Evolutionary conservation across 306 rosid species (phyloP), one percentile per base, ranked within the genome.

Genomic region (Sicyos edulis): DNA sequence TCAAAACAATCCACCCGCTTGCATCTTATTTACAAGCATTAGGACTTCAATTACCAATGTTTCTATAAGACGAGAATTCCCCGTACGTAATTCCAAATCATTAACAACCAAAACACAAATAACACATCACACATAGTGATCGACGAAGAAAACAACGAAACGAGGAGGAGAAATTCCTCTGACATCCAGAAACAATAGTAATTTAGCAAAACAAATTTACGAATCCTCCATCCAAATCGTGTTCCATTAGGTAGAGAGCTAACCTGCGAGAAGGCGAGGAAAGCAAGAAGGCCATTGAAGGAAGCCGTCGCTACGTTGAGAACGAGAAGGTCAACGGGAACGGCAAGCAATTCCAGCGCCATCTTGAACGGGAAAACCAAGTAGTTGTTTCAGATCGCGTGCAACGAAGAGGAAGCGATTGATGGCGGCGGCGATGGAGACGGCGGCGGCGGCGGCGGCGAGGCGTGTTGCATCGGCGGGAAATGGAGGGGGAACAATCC

Each of bases 181-280:
- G 53, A 65, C 10, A 53, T 10, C 24, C 8, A 64, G 16, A n/a
- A 66, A 34, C 4, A 61, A 7, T 76, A 42, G 47, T 42, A 42
- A 42, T 42, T 42, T 8, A 17, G 44, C 12, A 2, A 44, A 75
- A 60, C 47, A 12, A 14, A 50, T 2, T 57, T 73, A 40, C 6
- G 34, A 34, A 34, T 34, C 72, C 32, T n/a, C n/a, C n/a, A n/a
- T n/a, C 45, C 14, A 61, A 69, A 65, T 53, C 40, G 24, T 51
- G 37, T 55, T n/a, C 54, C 76, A 67, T 40, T 0, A 10, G 6
- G 37, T 4, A 29, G 42, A 59, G 20, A 10, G 70, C 54, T n/a
- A 19, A 88, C 95, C 95, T 86, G 95, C 56, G 77, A 64, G 79
- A 88, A 86, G 72, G 91, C 89, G 56, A 81, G 24, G 63, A 74